Base-by-base conservation (phyloP, 2,329 filamentous ascomycete genomes). In the Clonostachys byssicola region DNA sequence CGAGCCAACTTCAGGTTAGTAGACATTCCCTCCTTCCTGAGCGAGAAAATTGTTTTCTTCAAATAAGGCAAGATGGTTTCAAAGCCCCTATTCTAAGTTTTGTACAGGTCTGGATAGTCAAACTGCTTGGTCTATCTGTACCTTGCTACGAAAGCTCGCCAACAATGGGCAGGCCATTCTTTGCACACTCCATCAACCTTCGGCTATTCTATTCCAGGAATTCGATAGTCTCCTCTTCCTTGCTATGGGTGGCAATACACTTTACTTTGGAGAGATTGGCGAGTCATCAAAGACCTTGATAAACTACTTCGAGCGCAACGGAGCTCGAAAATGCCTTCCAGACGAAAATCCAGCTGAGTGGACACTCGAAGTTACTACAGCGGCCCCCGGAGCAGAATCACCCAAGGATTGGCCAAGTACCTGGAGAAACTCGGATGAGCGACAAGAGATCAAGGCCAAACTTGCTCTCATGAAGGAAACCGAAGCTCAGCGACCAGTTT, bases 391-490 rank as follows among this genome's bases (percentile, higher is more conserved):
- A 66, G 74, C 79, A 17, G 67, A 78, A 44, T 79, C 89, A 55
- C 91, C 87, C 87, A 81, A 86, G 57, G 75, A 83, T 58, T 85
- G 80, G 80, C 71, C 71, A 54, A 61, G 73, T 44, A 67, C 74
- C 2, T 84, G 81, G 79, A 70, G 70, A 16, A 65, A 70, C 10
- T 77, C 72, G 49, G 58, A 68, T 16, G 78, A 82, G 44, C 36
- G 42, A 14, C 17, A 42, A 23, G 36, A 30, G n/a, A 34, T 46
- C 13, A 20, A 49, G 20, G 59, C 60, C 13, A 78, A 83, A 55
- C 67, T 80, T n/a, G 64, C 74, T 43, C 66, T 70, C 34, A 68
- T 84, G 33, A 18, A 23, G n/a, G 13, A 13, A 12, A 30, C 44
- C 1, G 47, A 3, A 38, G 44, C 10, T 17, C 44, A n/a, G 90